Conservation (phyloP, 83 land plant genomes). For the Thuja plicata region DNA sequence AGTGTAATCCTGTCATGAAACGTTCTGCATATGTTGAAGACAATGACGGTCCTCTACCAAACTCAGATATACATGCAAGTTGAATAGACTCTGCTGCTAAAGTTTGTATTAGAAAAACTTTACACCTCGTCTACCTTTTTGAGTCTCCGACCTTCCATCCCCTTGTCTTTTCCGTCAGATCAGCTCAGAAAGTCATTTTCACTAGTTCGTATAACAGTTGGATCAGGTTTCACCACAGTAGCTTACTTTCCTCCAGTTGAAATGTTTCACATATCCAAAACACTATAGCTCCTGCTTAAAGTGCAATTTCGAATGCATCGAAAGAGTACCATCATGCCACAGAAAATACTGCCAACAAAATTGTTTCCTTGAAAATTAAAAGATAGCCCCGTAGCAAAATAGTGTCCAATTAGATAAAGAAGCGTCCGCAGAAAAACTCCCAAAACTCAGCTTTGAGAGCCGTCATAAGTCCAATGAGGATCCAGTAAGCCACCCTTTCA, state of each 20-base stretch:
- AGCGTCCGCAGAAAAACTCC: constrained; percentile 48
- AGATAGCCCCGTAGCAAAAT: background rate
- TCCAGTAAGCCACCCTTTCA: constrained; percentile 38
- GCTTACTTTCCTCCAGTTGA: background rate
- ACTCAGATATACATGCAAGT: background rate
- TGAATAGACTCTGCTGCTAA: background rate
- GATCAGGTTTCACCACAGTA: background rate
- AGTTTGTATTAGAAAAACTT: too few relatives aligned
- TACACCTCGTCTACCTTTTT: background rate
- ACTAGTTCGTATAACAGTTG: background rate
- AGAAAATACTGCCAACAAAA: background rate
- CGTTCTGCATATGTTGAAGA: background rate
- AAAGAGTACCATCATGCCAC: background rate
- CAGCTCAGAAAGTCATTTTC: background rate
- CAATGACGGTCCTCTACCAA: background rate
- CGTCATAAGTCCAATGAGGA: constrained; percentile 35
- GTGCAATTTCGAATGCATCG: background rate
- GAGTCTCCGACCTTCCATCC: background rate
- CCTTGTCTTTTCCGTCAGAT: background rate
- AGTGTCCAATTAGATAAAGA: constrained; percentile 19
- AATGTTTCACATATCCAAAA: background rate
- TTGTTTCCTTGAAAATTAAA: background rate
- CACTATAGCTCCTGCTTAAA: background rate
- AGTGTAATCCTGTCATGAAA: background rate
- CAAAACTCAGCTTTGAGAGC: constrained; percentile 39